Percentiles rank a stretch among this genome's conserved stretches.
Conservation (phyloP, 768 basidiomycete species). For the Termitomyces sp. region DNA sequence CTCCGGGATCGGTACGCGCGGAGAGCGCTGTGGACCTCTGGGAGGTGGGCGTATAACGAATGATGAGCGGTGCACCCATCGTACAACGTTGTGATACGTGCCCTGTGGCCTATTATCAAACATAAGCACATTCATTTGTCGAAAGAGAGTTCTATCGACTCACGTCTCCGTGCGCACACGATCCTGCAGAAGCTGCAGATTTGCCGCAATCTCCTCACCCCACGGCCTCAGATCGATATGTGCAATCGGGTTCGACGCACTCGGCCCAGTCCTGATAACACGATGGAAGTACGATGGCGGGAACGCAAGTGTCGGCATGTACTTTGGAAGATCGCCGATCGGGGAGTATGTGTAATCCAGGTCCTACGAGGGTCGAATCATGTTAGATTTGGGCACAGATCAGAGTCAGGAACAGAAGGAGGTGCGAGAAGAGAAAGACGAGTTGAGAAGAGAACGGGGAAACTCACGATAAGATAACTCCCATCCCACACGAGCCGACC, state of each 20-base stretch:
- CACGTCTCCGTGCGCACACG: conserved; percentile 79
- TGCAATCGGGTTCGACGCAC: conserved; percentile 53
- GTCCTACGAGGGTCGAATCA: conserved; percentile 44
- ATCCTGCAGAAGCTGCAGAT: conserved; percentile 77
- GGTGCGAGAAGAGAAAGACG: neutral
- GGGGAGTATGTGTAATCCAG: conserved; percentile 79
- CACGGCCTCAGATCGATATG: conserved; percentile 77
- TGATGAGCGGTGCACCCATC: conserved; percentile 81
- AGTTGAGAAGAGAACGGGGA: conserved; percentile 6
- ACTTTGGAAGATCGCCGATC: conserved; percentile 75
- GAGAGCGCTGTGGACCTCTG: conserved; percentile 23
- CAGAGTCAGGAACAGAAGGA: too few relatives aligned
- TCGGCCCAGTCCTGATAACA: conserved; percentile 65
- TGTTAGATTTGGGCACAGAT: too few relatives aligned
- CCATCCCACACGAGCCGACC: conserved; percentile 89
- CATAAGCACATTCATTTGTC: too few relatives aligned
- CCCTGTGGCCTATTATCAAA: conserved; percentile 63
- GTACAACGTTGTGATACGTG: conserved; percentile 73
- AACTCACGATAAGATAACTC: conserved; percentile 77
- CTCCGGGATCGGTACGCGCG: conserved; percentile 53
- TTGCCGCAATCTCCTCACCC: conserved; percentile 72
- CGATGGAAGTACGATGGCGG: conserved; percentile 89
- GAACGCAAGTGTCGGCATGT: conserved; percentile 77
- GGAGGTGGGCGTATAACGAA: conserved; percentile 60
- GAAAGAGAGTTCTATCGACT: conserved; percentile 26